These are phyloP conservation scores for Trametes sp. DNA, from an alignment of 1,284 basidiomycete genomes.

Conservation along the genomic window DNA sequence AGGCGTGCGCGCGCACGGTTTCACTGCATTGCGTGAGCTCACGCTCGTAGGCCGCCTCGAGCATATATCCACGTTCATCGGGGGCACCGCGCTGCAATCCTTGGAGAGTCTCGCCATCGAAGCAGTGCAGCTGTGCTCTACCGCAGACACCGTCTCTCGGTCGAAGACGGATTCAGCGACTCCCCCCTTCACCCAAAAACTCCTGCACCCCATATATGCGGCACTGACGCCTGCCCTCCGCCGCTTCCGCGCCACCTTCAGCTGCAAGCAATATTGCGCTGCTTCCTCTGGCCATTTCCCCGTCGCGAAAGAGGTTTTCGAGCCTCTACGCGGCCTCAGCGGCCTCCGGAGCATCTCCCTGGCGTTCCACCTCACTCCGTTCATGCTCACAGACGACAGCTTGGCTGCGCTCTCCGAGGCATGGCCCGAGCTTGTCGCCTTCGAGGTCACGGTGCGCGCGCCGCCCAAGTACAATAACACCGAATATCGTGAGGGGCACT, in stretches of 20 bases:
- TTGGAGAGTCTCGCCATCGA: too few species aligned
- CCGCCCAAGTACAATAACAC: too few species aligned
- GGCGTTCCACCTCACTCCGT: neutral
- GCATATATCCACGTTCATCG: too few species aligned
- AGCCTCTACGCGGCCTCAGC: neutral
- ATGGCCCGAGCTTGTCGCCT: constrained; percentile 16
- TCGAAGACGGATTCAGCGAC: too few species aligned
- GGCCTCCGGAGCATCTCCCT: neutral
- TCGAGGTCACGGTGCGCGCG: neutral
- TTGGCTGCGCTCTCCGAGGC: neutral
- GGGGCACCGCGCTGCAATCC: too few species aligned
- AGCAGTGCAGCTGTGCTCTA: too few species aligned
- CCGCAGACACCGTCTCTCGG: too few species aligned
- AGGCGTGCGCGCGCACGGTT: too few species aligned
- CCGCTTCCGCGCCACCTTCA: neutral
- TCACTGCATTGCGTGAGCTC: too few species aligned
- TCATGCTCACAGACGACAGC: neutral
- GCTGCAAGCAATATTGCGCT: neutral
- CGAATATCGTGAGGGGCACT: too few species aligned
- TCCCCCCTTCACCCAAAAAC: too few species aligned
- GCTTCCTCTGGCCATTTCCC: neutral
- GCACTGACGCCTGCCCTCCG: neutral
- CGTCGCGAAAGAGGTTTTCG: neutral
- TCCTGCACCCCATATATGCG: neutral
- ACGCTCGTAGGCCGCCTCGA: too few species aligned